A percentile compares a stretch with the other conserved stretches of the same genome.
Conservation (phyloP, 257 asterid species). For the Capsicum pubescens region DNA sequence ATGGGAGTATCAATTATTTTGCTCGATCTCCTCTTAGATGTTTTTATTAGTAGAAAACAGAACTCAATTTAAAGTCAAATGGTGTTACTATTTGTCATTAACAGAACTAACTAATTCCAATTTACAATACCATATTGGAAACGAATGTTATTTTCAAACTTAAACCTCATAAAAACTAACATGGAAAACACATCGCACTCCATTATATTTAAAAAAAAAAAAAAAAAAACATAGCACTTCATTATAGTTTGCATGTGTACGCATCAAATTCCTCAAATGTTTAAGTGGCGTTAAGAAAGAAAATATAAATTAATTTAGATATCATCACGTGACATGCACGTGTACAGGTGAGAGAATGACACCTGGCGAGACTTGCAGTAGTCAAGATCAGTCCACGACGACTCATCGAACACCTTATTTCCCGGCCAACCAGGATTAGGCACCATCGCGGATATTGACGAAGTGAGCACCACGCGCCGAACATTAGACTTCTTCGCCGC, state of each 20-base stretch:
- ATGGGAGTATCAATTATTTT: neutral
- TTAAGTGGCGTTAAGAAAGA: no score
- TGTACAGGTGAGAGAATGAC: neutral
- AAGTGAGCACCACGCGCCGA: constrained; percentile 87
- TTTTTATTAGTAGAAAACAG: neutral
- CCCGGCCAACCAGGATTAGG: constrained; percentile 77
- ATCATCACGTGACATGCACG: neutral
- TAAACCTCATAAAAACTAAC: no score
- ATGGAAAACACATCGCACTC: no score
- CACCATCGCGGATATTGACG: constrained; percentile 86
- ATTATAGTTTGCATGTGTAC: no score
- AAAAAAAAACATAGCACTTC: no score
- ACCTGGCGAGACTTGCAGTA: constrained; percentile 84
- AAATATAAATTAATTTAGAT: neutral
- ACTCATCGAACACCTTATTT: constrained; percentile 69
- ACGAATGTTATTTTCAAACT: neutral
- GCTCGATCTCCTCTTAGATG: neutral
- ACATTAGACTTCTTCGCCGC: constrained; percentile 73
- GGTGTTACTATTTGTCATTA: neutral
- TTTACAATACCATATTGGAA: neutral
- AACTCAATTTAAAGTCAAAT: neutral
- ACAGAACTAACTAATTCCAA: neutral
- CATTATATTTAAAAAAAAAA: no score
- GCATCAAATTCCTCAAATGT: no score
- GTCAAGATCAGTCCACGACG: constrained; percentile 85